phyloP scores from a whole-genome alignment of 2,329 filamentous ascomycete species.

The Fusarium sp. region DNA sequence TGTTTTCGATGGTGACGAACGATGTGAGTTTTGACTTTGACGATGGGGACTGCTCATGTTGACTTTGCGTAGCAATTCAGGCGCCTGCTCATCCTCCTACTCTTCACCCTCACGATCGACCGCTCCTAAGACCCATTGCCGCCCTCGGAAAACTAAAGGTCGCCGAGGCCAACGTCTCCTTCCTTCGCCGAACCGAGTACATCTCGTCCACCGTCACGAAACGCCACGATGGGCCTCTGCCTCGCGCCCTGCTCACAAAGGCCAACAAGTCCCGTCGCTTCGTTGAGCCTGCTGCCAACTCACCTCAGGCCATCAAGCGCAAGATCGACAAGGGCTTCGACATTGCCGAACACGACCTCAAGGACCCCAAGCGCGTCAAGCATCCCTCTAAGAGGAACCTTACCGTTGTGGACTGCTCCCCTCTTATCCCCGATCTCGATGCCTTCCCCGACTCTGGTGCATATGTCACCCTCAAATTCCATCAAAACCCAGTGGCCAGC shows the following conservation, averaged over 20 bases:
- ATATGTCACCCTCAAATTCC: conserved; percentile 74
- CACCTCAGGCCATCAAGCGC: conserved; percentile 70
- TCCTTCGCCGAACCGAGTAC: conserved; percentile 95
- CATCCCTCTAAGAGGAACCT: conserved; percentile 67
- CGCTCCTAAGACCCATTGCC: conserved; percentile 81
- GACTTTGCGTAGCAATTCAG: conserved; percentile 73
- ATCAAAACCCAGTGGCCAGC: conserved; percentile 67
- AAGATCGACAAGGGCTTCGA: conserved; percentile 71
- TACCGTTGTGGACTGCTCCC: conserved; percentile 65
- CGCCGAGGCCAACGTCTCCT: conserved; percentile 81
- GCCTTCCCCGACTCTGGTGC: conserved; percentile 74
- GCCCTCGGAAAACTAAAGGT: conserved; percentile 84
- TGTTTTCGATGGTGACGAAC: conserved; percentile 93
- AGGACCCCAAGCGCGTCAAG: conserved; percentile 61
- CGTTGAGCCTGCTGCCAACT: conserved; percentile 66
- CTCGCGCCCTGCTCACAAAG: conserved; percentile 49
- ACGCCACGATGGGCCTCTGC: conserved; percentile 56
- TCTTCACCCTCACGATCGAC: conserved; percentile 82
- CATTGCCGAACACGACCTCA: conserved; percentile 60
- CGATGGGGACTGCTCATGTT: conserved; percentile 6
- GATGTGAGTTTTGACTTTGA: conserved; percentile 64
- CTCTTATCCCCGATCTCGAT: conserved; percentile 70
- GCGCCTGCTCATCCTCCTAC: conserved; percentile 73
- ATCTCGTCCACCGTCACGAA: conserved; percentile 71
- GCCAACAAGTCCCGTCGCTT: conserved; percentile 53